These are phyloP conservation scores for Quercus dentata DNA, from an alignment of 306 rosid genomes.

Conservation along the genomic window DNA sequence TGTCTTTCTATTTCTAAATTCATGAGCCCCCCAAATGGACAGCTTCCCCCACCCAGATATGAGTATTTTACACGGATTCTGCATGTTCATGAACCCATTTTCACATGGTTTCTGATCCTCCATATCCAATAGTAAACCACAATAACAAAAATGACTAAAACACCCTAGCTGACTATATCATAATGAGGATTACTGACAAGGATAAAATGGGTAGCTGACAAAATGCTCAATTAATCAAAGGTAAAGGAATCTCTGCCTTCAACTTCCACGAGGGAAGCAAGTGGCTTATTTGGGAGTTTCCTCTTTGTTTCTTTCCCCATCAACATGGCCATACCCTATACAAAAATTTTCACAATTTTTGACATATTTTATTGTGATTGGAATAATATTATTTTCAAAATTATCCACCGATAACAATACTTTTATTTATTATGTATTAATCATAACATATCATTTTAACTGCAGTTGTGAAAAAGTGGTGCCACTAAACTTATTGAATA, in stretches of 20 bases:
- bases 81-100: slow-evolving; percentile 44
- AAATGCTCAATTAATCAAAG: slow-evolving; percentile 8
- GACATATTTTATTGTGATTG: too few relatives aligned
- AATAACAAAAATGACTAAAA: slow-evolving; percentile 19
- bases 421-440: too few relatives aligned
- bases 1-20: slow-evolving; percentile 24
- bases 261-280: slow-evolving; percentile 20
- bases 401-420: too few relatives aligned
- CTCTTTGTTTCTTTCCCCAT: slow-evolving; percentile 17
- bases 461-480: too few relatives aligned
- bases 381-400: too few relatives aligned
- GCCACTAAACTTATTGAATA: slow-evolving; percentile 7
- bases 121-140: slow-evolving; percentile 27
- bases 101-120: slow-evolving; percentile 68
- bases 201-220: slow-evolving; percentile 26
- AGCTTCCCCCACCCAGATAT: slow-evolving; percentile 14
- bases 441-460: too few relatives aligned
- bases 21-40: slow-evolving; percentile 19
- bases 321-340: neutral
- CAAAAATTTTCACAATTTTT: too few relatives aligned
- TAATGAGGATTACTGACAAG: neutral
- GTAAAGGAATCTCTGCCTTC: slow-evolving; percentile 38
- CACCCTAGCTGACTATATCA: slow-evolving; percentile 28
- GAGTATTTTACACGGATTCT: slow-evolving; percentile 58
- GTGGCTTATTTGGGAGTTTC: slow-evolving; percentile 21